Percentiles rank a stretch among this genome's conserved stretches.
These are phyloP conservation scores for Leccinum fibrillosum DNA, from an alignment of 768 basidiomycete genomes.

Conservation along the genomic window DNA sequence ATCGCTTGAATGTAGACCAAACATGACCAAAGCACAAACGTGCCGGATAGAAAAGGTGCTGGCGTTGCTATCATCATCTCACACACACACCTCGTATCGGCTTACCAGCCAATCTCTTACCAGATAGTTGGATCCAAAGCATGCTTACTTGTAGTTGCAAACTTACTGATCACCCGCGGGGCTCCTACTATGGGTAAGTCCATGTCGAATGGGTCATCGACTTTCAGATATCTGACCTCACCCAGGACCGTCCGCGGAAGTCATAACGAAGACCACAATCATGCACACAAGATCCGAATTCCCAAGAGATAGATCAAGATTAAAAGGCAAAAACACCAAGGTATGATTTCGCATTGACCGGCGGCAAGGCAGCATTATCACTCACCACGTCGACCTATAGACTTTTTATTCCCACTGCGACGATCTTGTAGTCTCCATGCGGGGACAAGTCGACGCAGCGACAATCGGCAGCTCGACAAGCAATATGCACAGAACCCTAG, in stretches of 20 bases:
- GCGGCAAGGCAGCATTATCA: no score
- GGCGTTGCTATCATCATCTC: not conserved
- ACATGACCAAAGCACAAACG: not conserved
- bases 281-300: not conserved
- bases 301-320: not conserved
- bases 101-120: not conserved
- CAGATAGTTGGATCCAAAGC: not conserved
- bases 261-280: not conserved
- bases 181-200: not conserved
- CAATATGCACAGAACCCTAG: not conserved
- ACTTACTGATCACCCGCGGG: not conserved
- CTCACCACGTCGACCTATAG: conserved; percentile 2
- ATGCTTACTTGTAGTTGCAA: not conserved
- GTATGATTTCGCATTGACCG: not conserved
- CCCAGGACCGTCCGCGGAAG: not conserved
- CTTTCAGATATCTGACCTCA: not conserved
- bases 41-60: not conserved
- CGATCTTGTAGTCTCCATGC: conserved; percentile 5
- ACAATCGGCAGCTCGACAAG: not conserved
- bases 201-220: not conserved
- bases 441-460: conserved; percentile 13
- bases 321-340: not conserved
- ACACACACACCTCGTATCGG: not conserved
- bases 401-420: not conserved
- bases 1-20: not conserved